Evolutionary conservation across 768 basidiomycete genomes (phyloP).

Genomic region (Mycena maculata): DNA sequence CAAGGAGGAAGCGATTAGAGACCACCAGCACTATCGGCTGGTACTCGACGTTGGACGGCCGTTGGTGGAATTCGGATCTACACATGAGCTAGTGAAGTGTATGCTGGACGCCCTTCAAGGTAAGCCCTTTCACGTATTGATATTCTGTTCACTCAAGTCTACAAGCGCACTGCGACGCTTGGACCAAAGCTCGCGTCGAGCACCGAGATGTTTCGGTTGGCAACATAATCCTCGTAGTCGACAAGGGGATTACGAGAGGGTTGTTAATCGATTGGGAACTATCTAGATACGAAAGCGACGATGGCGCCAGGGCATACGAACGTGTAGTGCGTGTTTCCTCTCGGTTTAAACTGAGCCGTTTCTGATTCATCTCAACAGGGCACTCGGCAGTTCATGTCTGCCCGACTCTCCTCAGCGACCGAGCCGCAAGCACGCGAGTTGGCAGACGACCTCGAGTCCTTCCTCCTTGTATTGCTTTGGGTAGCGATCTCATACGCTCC

Average conservation of each 20-base stretch:
- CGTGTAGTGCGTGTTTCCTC: constrained; percentile 5
- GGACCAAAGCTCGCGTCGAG: constrained; percentile 23
- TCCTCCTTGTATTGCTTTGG: constrained; percentile 32
- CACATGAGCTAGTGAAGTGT: constrained; percentile 20
- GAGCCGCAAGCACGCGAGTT: constrained; percentile 20
- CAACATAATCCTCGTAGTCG: constrained; percentile 22
- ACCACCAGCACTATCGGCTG: constrained; percentile 25
- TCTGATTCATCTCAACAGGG: constrained; percentile 27
- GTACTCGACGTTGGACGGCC: constrained; percentile 31
- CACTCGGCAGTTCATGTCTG: constrained; percentile 36
- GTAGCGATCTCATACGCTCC: constrained; percentile 23
- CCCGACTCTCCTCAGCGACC: constrained; percentile 8
- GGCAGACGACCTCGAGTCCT: constrained; percentile 32
- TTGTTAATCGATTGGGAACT: constrained; percentile 30
- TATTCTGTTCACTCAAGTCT: not conserved
- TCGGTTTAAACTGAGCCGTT: not conserved
- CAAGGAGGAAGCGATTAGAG: constrained; percentile 1
- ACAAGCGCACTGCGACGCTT: constrained; percentile 28
- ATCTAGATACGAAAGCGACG: constrained; percentile 12
- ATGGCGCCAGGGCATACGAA: constrained; percentile 1
- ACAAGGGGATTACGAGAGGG: constrained; percentile 12
- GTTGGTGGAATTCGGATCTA: constrained; percentile 26
- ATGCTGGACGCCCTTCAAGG: constrained; percentile 22
- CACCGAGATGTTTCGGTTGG: constrained; percentile 28
- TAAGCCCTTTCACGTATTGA: constrained; percentile 5